A percentile compares a stretch with the other conserved stretches of the same genome.
These are phyloP conservation scores for Colletotrichum sp. DNA, from an alignment of 2,329 filamentous ascomycete species.

Conservation along the genomic window DNA sequence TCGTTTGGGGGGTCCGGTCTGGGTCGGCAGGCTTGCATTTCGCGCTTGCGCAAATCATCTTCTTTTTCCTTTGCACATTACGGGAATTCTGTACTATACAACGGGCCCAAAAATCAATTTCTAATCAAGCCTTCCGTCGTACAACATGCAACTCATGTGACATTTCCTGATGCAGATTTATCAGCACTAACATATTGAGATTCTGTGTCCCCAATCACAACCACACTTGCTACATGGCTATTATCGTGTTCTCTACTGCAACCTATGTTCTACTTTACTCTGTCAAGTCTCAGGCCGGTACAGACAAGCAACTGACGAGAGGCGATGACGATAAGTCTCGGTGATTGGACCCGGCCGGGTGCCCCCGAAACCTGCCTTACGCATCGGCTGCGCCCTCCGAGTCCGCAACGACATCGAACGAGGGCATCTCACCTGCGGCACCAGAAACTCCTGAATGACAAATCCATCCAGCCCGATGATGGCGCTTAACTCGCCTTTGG, in stretches of 20 bases:
- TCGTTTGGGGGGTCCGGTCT: not conserved
- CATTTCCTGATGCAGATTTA: not conserved
- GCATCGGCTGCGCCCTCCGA: not conserved
- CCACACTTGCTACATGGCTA: not conserved
- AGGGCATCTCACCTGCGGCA: not conserved
- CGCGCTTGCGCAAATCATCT: not conserved
- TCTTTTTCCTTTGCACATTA: not conserved
- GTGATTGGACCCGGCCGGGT: not conserved
- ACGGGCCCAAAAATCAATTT: not conserved
- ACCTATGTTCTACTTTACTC: not conserved
- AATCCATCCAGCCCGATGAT: not conserved
- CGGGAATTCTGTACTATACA: not conserved
- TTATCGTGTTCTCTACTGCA: not conserved
- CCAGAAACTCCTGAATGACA: not conserved
- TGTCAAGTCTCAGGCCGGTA: not conserved
- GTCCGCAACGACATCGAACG: not conserved
- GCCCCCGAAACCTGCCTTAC: not conserved
- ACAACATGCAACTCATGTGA: not conserved
- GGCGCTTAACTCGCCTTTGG: not conserved
- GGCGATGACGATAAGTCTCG: not conserved
- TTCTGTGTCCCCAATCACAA: not conserved
- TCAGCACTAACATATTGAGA: not conserved
- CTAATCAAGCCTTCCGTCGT: not conserved
- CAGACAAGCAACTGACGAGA: not conserved
- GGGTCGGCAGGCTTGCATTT: not conserved